phyloP scores from a whole-genome alignment of 192 early-diverging fungal genomes.

The Coemansia sp. region DNA sequence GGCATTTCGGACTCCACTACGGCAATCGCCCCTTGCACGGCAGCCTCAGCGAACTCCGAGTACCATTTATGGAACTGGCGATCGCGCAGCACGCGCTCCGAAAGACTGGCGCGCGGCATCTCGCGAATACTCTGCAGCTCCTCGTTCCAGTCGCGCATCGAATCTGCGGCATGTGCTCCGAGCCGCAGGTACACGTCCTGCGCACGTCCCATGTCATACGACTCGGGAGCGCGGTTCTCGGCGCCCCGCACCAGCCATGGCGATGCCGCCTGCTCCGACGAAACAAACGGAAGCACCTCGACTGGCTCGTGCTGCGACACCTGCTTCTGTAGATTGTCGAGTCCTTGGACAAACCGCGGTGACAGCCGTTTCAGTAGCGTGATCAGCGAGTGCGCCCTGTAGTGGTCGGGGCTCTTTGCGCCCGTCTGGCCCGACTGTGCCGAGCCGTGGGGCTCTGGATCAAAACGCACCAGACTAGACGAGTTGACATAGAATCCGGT shows the following conservation, averaged over 20 bases:
- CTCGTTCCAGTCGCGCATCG: slow-evolving; percentile 95
- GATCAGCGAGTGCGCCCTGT: slow-evolving; percentile 65
- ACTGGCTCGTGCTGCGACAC: slow-evolving; percentile 64
- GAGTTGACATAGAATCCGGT: slow-evolving; percentile 88
- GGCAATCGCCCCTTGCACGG: slow-evolving; percentile 77
- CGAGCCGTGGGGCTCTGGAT: slow-evolving; percentile 50
- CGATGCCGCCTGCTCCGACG: slow-evolving; percentile 63
- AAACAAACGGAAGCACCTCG: slow-evolving; percentile 75
- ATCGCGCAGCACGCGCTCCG: slow-evolving; percentile 86
- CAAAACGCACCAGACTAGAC: slow-evolving; percentile 71
- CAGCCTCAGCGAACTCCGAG: slow-evolving; percentile 92
- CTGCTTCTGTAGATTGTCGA: slow-evolving; percentile 65
- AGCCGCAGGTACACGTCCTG: slow-evolving; percentile 35
- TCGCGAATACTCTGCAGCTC: slow-evolving; percentile 89
- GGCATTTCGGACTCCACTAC: slow-evolving; percentile 79
- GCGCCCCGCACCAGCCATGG: slow-evolving; percentile 78
- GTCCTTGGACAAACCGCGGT: slow-evolving; percentile 68
- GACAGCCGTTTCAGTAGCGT: slow-evolving; percentile 67
- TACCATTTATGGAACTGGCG: slow-evolving; percentile 80
- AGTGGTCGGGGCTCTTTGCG: slow-evolving; percentile 40
- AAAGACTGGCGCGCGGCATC: slow-evolving; percentile 71
- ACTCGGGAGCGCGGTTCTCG: slow-evolving; percentile 25
- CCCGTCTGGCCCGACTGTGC: slow-evolving; percentile 25
- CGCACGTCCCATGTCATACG: slow-evolving; percentile 35
- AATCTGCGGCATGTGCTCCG: slow-evolving; percentile 32